Conservation (phyloP, 2,329 filamentous ascomycete species). For the Elsinoe necatrix region DNA sequence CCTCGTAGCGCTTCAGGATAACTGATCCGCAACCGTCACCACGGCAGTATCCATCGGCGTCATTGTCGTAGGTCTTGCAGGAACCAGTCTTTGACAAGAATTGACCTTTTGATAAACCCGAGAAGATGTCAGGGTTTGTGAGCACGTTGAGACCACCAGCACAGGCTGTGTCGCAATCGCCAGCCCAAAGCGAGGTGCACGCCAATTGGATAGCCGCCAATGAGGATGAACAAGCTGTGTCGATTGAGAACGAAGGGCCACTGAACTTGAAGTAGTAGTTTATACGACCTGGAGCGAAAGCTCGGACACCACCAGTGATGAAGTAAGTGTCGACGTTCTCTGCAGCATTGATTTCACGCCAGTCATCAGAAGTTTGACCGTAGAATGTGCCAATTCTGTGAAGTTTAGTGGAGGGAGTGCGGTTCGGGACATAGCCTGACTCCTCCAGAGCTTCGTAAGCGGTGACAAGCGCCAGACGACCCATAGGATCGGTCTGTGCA, state of each 20-base stretch:
- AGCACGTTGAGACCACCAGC: conserved; percentile 70
- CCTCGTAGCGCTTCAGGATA: conserved; percentile 69
- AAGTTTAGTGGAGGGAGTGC: conserved; percentile 57
- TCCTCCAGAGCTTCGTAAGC: conserved; percentile 77
- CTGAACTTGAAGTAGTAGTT: conserved; percentile 72
- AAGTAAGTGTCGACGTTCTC: conserved; percentile 65
- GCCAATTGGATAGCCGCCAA: conserved; percentile 63
- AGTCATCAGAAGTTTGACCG: conserved; percentile 68
- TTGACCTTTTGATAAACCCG: conserved; percentile 65
- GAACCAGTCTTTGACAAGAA: conserved; percentile 69
- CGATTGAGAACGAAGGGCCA: conserved; percentile 62
- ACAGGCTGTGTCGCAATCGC: conserved; percentile 72
- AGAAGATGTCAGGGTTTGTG: conserved; percentile 73
- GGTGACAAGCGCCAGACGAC: conserved; percentile 64
- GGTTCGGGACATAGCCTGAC: conserved; percentile 66
- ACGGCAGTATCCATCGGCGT: conserved; percentile 74
- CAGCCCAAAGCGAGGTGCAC: conserved; percentile 64
- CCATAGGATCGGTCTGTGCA: conserved; percentile 72
- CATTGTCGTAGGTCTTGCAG: conserved; percentile 74
- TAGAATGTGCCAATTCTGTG: conserved; percentile 65
- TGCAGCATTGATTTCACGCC: conserved; percentile 64
- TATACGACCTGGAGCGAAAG: conserved; percentile 56
- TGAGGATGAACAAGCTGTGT: conserved; percentile 72
- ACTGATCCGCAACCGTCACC: conserved; percentile 67
- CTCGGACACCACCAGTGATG: conserved; percentile 54